Base-by-base conservation (phyloP, 192 early-diverging fungal species). In the Mortierella alpina region DNA sequence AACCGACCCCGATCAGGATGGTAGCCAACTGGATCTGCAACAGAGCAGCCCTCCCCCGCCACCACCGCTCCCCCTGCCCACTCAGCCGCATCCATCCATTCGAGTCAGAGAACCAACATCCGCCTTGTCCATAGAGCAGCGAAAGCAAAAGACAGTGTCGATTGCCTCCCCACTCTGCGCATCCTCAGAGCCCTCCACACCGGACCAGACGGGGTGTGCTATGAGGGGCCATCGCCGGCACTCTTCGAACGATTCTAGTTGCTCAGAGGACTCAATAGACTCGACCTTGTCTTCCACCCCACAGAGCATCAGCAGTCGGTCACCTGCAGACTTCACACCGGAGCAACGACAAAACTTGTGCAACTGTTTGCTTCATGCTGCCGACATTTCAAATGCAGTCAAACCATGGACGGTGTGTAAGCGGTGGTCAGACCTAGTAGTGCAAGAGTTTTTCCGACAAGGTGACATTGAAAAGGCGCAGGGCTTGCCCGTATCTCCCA, bases 391-490 rank as follows among this genome's bases (percentile, higher is more conserved):
- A 71, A 97, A 97, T 67, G 90, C 95, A 0, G 89, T 93, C 45
- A 86, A 95, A 55, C 95, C 95, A 7, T 95, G 92, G 91, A 79
- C 83, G 2, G 88, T 96, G 62, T 97, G 95, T 79, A 93, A 95
- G 73, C 90, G 88, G 54, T 98, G 97, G 97, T 95, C 96, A 4
- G 92, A 95, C 84, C 73, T 93, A 54, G 93, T 98, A 9, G 92
- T 95, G 5, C 83, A 88, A 63, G 97, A 98, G 71, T 98, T 96
- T 50, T 95, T 95, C 68, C 55, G 86, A 62, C 97, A 98, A 66
- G 95, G 95, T 17, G 95, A 98, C 42, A 65, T 90, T 46, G 97
- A 98, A 74, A 92, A 93, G 78, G 53, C 82, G 13, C 87, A 92
- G 50, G 81, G 82, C 65, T 75, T 98, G 23, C 95, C 93, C 0